A percentile compares a stretch with the other conserved stretches of the same genome.
phyloP scores from a whole-genome alignment of 148 eudicot species.

The Linanthus parryae region DNA sequence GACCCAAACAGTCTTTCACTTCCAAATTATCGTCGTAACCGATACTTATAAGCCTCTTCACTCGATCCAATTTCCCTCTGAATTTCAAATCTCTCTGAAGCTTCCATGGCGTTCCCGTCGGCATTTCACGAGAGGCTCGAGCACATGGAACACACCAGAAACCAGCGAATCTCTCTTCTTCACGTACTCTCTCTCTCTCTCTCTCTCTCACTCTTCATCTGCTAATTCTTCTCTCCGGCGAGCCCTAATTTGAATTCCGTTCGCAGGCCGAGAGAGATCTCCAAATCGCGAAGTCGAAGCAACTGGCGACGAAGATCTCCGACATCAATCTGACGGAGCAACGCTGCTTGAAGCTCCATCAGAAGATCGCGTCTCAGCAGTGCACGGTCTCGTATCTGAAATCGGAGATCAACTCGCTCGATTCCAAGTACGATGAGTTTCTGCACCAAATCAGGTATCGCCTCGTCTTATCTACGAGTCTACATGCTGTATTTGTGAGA shows the following conservation, averaged over 20 bases:
- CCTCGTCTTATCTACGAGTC: too few species aligned
- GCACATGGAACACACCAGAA: conserved; percentile 45
- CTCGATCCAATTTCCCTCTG: too few species aligned
- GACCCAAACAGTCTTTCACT: too few species aligned
- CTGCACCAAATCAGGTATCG: conserved; percentile 31
- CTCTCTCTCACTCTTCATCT: background rate
- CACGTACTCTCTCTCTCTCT: conserved; percentile 20
- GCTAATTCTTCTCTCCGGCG: background rate
- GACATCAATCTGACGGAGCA: conserved; percentile 32
- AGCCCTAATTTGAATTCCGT: conserved; percentile 2
- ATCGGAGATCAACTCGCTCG: conserved; percentile 28
- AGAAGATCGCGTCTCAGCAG: conserved; percentile 31
- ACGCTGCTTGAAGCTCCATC: conserved; percentile 32
- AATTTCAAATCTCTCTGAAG: too few species aligned
- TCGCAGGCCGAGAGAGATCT: conserved; percentile 38
- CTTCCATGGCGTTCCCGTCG: conserved; percentile 43
- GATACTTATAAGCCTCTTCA: too few species aligned
- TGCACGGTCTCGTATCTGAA: conserved; percentile 31
- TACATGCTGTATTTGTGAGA: too few species aligned
- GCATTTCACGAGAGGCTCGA: conserved; percentile 37
- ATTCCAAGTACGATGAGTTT: conserved; percentile 13
- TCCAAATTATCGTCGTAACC: too few species aligned
- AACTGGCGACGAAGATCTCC: conserved; percentile 24
- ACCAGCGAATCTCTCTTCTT: conserved; percentile 48
- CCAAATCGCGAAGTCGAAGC: conserved; percentile 29